Percentiles rank a stretch among this genome's conserved stretches.
These are phyloP conservation scores for Euphorbia peplus DNA, from an alignment of 345 rosid genomes.

Conservation along the genomic window DNA sequence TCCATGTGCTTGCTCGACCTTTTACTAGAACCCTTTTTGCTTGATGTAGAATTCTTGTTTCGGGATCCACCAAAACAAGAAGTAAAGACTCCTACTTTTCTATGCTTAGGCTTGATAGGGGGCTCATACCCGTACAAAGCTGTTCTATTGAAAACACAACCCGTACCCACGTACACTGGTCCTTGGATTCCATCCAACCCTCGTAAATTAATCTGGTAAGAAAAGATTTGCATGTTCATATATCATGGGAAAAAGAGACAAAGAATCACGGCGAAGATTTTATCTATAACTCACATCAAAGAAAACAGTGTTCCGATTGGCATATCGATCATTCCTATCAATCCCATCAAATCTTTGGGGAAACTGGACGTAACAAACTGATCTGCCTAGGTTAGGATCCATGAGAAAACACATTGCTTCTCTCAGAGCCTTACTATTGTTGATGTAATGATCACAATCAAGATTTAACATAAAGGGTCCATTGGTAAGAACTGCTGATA, in stretches of 20 bases:
- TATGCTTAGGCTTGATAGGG: conserved; percentile 35
- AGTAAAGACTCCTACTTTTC: conserved; percentile 23
- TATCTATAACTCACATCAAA: conserved; percentile 24
- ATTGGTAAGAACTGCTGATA: conserved; percentile 36
- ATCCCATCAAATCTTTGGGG: conserved; percentile 36
- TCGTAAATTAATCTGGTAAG: conserved; percentile 29
- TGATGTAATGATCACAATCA: conserved; percentile 38
- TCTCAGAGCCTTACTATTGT: conserved; percentile 34
- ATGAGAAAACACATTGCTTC: conserved; percentile 38
- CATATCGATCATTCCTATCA: conserved; percentile 34
- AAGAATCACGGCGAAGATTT: not conserved
- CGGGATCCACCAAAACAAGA: conserved; percentile 32
- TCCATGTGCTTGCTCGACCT: conserved; percentile 29
- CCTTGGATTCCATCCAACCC: conserved; percentile 37
- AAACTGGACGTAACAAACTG: conserved; percentile 34
- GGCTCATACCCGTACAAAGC: conserved; percentile 39
- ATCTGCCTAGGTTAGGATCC: conserved; percentile 35
- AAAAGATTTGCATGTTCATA: not conserved
- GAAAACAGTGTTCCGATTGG: conserved; percentile 35
- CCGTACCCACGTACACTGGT: conserved; percentile 39
- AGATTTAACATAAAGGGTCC: conserved; percentile 37
- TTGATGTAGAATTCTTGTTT: conserved; percentile 31
- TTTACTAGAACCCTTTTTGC: conserved; percentile 21
- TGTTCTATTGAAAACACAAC: conserved; percentile 38
- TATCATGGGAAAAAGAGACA: not conserved